Evolutionary conservation across 2,329 filamentous ascomycete species (phyloP).

Genomic region (Aphanoascus verrucosus): DNA sequence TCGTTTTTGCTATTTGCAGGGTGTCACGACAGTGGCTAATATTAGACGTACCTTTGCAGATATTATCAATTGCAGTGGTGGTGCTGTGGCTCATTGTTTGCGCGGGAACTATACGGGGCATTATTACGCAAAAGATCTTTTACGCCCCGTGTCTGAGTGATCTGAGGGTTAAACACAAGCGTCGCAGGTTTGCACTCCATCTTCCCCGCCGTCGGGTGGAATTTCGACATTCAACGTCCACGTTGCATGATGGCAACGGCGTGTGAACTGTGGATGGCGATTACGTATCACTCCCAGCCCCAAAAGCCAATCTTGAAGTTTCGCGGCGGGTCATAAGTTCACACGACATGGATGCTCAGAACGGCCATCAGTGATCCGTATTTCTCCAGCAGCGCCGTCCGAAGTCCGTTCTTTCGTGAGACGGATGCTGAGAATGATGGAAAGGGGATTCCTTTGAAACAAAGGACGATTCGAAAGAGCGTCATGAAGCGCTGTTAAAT

Average conservation of each 20-base stretch:
- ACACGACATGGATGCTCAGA: background rate
- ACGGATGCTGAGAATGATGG: background rate
- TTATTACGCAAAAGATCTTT: slow-evolving; percentile 42
- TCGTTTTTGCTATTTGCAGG: background rate
- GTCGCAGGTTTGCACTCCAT: background rate
- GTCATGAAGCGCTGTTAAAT: too few species aligned
- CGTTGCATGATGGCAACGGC: background rate
- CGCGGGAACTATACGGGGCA: slow-evolving; percentile 39
- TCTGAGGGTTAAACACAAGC: slow-evolving; percentile 1
- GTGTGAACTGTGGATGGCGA: too few species aligned
- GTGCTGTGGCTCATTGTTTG: slow-evolving; percentile 48
- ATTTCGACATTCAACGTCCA: background rate
- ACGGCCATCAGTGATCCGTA: background rate
- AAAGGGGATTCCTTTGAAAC: too few species aligned
- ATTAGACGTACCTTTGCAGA: slow-evolving; percentile 20
- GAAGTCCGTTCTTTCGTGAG: background rate
- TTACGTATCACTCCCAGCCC: too few species aligned
- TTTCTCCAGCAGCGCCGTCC: background rate
- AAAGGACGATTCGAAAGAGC: too few species aligned
- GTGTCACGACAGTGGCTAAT: background rate
- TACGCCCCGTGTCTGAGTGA: slow-evolving; percentile 42
- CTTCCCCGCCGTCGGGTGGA: background rate
- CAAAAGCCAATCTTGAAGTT: too few species aligned
- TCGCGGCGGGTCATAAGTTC: background rate
- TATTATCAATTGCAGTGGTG: slow-evolving; percentile 43